Evolutionary conservation across 192 early-diverging fungal species (phyloP).

Genomic region (Diversispora eburnea): DNA sequence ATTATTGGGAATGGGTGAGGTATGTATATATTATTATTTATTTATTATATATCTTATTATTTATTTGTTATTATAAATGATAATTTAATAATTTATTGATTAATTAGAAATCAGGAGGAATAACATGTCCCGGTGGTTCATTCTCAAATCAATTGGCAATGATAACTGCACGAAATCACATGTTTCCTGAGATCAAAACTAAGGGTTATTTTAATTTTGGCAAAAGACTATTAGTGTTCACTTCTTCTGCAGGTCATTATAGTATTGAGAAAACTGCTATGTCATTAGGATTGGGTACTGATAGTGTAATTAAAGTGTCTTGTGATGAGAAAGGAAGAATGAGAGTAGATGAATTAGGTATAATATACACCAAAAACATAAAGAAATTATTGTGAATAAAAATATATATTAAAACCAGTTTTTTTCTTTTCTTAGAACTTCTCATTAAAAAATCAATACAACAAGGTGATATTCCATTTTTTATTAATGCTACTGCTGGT

Average conservation of each 20-base stretch:
- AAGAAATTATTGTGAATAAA: not conserved
- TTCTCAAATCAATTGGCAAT: conserved; percentile 74
- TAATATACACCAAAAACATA: not conserved
- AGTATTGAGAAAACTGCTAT: conserved; percentile 71
- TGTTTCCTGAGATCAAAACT: conserved; percentile 60
- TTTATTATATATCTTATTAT: not conserved
- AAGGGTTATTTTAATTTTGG: conserved; percentile 49
- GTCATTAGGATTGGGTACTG: conserved; percentile 64
- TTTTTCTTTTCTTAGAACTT: conserved; percentile 39
- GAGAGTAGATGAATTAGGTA: conserved; percentile 52
- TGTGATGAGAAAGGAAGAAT: conserved; percentile 60
- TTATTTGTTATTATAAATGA: not conserved
- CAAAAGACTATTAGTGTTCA: conserved; percentile 57
- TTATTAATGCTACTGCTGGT: conserved; percentile 79
- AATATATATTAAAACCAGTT: not conserved
- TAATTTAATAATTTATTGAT: conserved; percentile 21
- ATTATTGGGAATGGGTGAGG: conserved; percentile 47
- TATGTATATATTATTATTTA: conserved; percentile 2
- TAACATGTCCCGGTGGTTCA: conserved; percentile 73
- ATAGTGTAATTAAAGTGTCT: conserved; percentile 65
- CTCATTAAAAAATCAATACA: conserved; percentile 41
- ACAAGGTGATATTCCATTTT: conserved; percentile 62
- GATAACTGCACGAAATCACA: conserved; percentile 64
- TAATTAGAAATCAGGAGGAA: conserved; percentile 49
- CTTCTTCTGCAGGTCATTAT: conserved; percentile 71